Evolutionary conservation across 1,284 basidiomycete species (phyloP).

Genomic region (Mrakiaceae sp.): DNA sequence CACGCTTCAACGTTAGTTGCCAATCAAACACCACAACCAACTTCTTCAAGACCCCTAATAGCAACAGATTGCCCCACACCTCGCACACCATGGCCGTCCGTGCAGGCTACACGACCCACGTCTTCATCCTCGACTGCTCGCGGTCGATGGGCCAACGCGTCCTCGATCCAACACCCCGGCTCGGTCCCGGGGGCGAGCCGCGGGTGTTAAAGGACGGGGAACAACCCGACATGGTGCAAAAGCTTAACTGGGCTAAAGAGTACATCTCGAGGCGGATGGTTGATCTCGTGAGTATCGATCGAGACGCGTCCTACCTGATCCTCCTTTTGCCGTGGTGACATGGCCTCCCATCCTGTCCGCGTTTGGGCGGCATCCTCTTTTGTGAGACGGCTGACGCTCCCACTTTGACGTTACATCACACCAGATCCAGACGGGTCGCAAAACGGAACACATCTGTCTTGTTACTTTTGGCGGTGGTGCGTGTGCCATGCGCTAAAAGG

Average conservation of each 20-base stretch:
- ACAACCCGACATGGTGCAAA: slow-evolving; percentile 48
- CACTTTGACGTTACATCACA: background rate
- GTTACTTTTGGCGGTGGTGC: background rate
- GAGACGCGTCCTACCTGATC: no score
- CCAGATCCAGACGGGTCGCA: slow-evolving; percentile 76
- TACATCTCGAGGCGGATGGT: slow-evolving; percentile 79
- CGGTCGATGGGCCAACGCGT: slow-evolving; percentile 65
- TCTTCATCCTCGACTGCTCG: slow-evolving; percentile 73
- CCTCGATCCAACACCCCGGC: slow-evolving; percentile 38
- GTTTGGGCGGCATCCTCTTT: no score
- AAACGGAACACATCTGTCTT: slow-evolving; percentile 83
- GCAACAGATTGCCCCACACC: no score
- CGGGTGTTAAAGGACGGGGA: slow-evolving; percentile 26
- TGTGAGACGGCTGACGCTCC: background rate
- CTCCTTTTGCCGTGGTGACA: no score
- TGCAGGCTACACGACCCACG: slow-evolving; percentile 30
- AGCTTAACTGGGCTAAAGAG: slow-evolving; percentile 69
- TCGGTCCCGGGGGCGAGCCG: no score
- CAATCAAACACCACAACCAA: no score
- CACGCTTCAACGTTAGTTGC: no score
- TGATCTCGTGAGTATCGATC: slow-evolving; percentile 53
- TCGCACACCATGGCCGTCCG: slow-evolving; percentile 19
- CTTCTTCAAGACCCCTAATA: no score
- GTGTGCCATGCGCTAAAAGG: background rate
- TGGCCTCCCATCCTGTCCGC: no score